Conservation (phyloP, 306 rosid species). For the Lathyrus tuberosus region DNA sequence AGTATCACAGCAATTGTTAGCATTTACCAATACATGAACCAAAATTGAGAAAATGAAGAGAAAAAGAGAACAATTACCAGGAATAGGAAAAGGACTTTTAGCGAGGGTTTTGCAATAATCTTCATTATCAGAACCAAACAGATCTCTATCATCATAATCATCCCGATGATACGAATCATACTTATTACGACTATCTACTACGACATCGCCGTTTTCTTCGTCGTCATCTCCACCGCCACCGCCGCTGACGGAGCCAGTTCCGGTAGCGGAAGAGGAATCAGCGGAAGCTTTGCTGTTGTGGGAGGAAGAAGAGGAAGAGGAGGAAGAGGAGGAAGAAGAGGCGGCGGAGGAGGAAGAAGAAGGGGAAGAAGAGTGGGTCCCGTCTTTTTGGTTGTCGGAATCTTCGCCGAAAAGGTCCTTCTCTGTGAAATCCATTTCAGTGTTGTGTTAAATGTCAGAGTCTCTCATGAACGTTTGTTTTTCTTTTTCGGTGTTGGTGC, state of each 20-base stretch:
- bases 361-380: constrained; percentile 64
- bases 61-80: constrained; percentile 56
- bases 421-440: constrained; percentile 68
- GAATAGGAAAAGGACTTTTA: constrained; percentile 68
- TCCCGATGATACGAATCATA: not conserved
- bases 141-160: constrained; percentile 61
- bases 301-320: constrained; percentile 69
- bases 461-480: no score
- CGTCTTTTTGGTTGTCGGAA: constrained; percentile 56
- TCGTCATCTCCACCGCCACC: constrained; percentile 48
- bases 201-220: constrained; percentile 67
- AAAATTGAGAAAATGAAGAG: not conserved
- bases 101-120: constrained; percentile 80
- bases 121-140: constrained; percentile 89
- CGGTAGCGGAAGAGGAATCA: constrained; percentile 59
- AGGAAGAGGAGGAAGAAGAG: constrained; percentile 60
- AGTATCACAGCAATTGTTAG: not conserved
- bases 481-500: no score
- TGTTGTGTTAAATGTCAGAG: not conserved
- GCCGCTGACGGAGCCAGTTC: constrained; percentile 47
- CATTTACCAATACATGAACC: not conserved
- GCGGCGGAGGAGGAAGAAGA: constrained; percentile 61
- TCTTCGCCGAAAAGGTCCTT: constrained; percentile 82
- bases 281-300: constrained; percentile 59
- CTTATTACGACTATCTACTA: constrained; percentile 38